Base-by-base conservation (phyloP, 805 yeast species). In the Babjeviella inositovora region DNA sequence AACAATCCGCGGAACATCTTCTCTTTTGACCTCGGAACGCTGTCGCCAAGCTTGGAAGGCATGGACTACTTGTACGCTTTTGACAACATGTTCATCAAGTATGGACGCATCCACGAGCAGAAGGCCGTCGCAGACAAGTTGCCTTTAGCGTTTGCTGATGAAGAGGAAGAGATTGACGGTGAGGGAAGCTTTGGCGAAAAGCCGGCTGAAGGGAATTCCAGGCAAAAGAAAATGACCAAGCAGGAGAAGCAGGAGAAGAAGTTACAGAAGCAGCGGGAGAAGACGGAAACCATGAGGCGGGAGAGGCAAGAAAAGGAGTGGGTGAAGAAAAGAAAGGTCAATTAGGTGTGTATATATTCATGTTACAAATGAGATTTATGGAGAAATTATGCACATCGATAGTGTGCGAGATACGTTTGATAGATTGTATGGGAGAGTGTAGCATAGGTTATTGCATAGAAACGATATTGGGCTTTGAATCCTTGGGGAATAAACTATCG, bases 31-130 rank as follows among this genome's bases (percentile, higher is more conserved):
- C 11, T 14, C 25, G 5, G 19, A 21, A 1, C 5, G 1, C 25
- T 32, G 26, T 27, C 49, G 7, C 32, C 31, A 14, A 52, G 52
- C 14, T 35, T 43, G 4, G 16, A 29, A 3, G 17, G 28, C 3
- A 31, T 35, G 10, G 32, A 37, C 43, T 40, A 45, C 50, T 50
- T 47, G 7, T 57, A 70, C 39, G 84, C 76, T 1, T 72, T 69
- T 39, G 87, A 75, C 40, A 68, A 75, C 15, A 70, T 72, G 74
- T 50, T 57, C 25, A 48, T 70, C 7, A 45, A 45, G 21, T 50
- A 56, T 25, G 49, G 48, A 4, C 55, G 59, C 11, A 50, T 74
- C 23, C 54, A 55, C 17, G 19, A 25, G 9, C 55, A 49, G 25
- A 29, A 41, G 18, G 28, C 26, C 5, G 33, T 41, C 3, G 36